Evolutionary conservation across 2,329 filamentous ascomycete genomes (phyloP).

Genomic region (Sporothrix curviconia): DNA sequence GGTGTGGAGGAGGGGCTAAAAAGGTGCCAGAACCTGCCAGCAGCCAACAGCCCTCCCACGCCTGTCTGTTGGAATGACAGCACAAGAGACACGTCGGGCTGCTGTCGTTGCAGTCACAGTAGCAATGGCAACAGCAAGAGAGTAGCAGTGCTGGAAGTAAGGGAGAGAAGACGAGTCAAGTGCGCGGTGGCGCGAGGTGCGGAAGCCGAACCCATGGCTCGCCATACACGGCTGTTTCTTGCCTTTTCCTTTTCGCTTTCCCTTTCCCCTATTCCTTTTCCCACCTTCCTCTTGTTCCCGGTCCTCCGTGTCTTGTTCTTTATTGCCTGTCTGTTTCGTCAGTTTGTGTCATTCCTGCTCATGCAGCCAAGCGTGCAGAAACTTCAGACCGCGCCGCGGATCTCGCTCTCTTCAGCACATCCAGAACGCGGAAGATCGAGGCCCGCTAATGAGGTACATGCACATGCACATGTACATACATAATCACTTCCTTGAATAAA

Average conservation of each 20-base stretch:
- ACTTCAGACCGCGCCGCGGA: background rate
- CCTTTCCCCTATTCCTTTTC: background rate
- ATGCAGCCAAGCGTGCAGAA: background rate
- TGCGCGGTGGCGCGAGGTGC: background rate
- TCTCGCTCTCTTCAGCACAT: background rate
- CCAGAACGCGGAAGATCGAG: background rate
- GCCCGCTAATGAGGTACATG: too few relatives aligned
- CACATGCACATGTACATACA: too few relatives aligned
- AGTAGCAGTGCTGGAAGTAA: background rate
- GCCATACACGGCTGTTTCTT: too few relatives aligned
- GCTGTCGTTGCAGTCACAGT: background rate
- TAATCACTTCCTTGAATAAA: too few relatives aligned
- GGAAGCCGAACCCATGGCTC: too few relatives aligned
- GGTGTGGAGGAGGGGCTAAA: slow-evolving; percentile 10
- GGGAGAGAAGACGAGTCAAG: background rate
- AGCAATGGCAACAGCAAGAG: background rate
- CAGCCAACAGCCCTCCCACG: slow-evolving; percentile 9
- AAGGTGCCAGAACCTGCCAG: background rate
- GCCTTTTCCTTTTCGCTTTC: background rate
- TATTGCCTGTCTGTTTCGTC: too few relatives aligned
- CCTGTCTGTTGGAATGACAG: slow-evolving; percentile 1
- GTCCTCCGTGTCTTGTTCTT: too few relatives aligned
- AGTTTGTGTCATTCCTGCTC: too few relatives aligned
- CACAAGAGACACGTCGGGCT: background rate
- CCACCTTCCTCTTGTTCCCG: background rate